Conservation (phyloP, 1,139 yeast species). For the Pichia sp. region DNA sequence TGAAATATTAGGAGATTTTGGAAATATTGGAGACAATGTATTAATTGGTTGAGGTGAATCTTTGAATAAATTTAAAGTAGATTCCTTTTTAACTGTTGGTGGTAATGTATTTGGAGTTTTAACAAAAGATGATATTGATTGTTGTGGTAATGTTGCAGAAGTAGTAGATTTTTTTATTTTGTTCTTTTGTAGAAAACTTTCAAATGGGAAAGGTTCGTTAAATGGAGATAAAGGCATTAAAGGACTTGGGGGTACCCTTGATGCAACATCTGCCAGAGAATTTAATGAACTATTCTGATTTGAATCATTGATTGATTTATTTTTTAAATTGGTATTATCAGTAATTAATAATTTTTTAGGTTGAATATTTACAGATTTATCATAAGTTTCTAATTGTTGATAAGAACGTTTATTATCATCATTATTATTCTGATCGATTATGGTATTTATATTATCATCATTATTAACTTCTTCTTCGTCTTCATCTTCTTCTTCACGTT, state of each 20-base stretch:
- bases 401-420: no score
- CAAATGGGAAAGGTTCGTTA: constrained; percentile 13
- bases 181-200: constrained; percentile 9
- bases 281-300: constrained; percentile 9
- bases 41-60: constrained; percentile 5
- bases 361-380: background rate
- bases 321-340: background rate
- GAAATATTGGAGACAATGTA: constrained; percentile 5
- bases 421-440: no score
- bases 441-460: no score
- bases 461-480: no score
- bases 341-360: background rate
- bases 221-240: constrained; percentile 14
- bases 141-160: no score
- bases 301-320: background rate
- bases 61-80: constrained; percentile 13
- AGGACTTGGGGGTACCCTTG: constrained; percentile 19
- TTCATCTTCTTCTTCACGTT: no score
- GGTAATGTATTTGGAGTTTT: background rate
- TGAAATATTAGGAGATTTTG: constrained; percentile 13
- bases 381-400: background rate
- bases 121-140: no score
- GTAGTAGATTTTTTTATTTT: background rate
- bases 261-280: constrained; percentile 21
- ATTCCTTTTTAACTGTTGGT: background rate